A percentile compares a stretch with the other conserved stretches of the same genome.
phyloP scores from a whole-genome alignment of 2,329 filamentous ascomycete species.

The Pseudocercospora fuligena region DNA sequence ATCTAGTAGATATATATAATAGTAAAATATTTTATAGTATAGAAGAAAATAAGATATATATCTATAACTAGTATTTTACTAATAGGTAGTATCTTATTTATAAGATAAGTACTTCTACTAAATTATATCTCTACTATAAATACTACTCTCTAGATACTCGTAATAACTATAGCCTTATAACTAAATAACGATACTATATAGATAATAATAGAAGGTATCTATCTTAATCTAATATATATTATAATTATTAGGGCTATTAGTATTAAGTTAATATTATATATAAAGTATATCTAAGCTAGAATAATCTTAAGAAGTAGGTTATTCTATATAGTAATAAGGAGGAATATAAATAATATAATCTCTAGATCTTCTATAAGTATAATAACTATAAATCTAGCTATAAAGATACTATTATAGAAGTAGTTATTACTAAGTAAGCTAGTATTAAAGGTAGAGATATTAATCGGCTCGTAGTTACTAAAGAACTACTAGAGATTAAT shows the following conservation, averaged over 20 bases:
- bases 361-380: too few species aligned
- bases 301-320: too few species aligned
- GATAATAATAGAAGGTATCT: background rate
- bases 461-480: too few species aligned
- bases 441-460: background rate
- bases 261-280: background rate
- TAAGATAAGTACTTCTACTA: background rate
- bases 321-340: too few species aligned
- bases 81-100: background rate
- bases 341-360: too few species aligned
- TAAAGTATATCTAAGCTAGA: background rate
- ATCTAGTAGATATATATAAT: background rate
- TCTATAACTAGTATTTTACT: background rate
- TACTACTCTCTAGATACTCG: background rate
- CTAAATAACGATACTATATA: background rate
- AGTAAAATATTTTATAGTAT: background rate
- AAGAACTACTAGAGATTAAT: too few species aligned
- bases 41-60: background rate
- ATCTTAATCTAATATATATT: background rate
- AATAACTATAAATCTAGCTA: background rate
- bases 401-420: background rate
- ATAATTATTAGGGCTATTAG: background rate
- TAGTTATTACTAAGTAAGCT: background rate
- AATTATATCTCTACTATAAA: background rate
- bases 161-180: background rate